Base-by-base conservation (phyloP, 805 yeast species). In the Hanseniaspora hatyaiensis region DNA sequence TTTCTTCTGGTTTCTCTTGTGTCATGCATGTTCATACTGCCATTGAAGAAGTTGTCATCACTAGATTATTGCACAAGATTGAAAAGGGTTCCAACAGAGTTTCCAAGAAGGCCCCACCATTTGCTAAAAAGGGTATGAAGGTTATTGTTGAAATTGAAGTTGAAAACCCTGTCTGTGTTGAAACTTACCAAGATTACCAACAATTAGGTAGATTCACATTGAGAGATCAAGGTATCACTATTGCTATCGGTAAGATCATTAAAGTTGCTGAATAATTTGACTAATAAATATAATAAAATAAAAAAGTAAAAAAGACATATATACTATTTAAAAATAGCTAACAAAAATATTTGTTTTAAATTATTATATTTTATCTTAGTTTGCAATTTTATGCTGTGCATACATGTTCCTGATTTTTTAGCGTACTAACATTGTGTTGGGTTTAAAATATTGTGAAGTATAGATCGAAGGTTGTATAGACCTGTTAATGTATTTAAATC, bases 1-100 rank as follows among this genome's bases (percentile, higher is more conserved):
- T 92, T 60, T 84, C 98, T 4, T 79, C 94, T 44, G 99, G 99
- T 50, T 92, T 79, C 72, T 79, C 96, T 12, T 92, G 97, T 75
- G 96, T 92, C 49, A 89, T 92, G 96, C 98, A 92, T 62, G 82
- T 92, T 57, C 98, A 92, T 71, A 86, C 97, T 43, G 97, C 97
- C 49, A 87, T 89, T 57, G 97, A 92, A 69, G 99, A 92, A 67
- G 95, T 92, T 46, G 73, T 74, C 22, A 77, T 92, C 62, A 72
- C 80, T 45, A 78, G 79, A 59, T 74, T 92, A 64, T 72, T 87
- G 62, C 97, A 92, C 70, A 87, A 89, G 69, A 72, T 92, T 59
- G 95, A 92, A 66, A 89, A 84, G 72, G 96, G 96, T 53, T 87
- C 97, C 50, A 89, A 89, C 75, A 82, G 96, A 71, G 83, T 79